Base-by-base conservation (phyloP, 2,329 filamentous ascomycete species). In the Colletotrichum tanaceti region DNA sequence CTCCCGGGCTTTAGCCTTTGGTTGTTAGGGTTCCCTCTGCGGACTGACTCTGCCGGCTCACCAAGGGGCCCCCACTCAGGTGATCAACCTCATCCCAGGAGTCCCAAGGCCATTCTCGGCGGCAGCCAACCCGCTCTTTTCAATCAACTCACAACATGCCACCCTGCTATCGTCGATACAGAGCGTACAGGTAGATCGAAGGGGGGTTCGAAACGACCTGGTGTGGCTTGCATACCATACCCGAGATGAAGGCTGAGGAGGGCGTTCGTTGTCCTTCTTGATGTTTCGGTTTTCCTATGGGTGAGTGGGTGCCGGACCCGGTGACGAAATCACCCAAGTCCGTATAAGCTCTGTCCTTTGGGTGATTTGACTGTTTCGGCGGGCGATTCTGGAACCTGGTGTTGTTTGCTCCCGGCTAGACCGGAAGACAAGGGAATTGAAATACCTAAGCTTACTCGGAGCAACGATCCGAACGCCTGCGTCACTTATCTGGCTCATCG, bases 401-500 rank as follows among this genome's bases (percentile, higher is more conserved):
- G 20, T 46, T 20, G 55, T 7, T 35, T 7, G 11, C 46, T 46
- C 28, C n/a, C 28, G 41, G 38, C n/a, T 47, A 58, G 55, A 11
- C 13, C 43, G 44, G n/a, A 58, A n/a, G 41, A 38, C 18, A 35
- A 22, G 32, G 28, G n/a, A 28, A 58, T 47, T 24, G 55, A 58
- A 38, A 58, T 58, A n/a, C n/a, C n/a, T n/a, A 47, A 58, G 43
- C 43, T 58, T 47, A 43, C 4, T 35, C 55, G 28, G 43, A 58
- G 43, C 43, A 20, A 46, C n/a, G 43, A 47, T 47, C 41, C n/a
- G n/a, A 47, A 47, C 43, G 20, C 55, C 43, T 46, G 43, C 43
- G 32, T 38, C 55, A 32, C 7, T 9, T 32, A 9, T 32, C 28
- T 32, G 28, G 28, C 28, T 32, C 28, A 32, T 32, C 52, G n/a